Evolutionary conservation across 352 stramenopile genomes (phyloP).

Genomic region (Globisporangium solare): DNA sequence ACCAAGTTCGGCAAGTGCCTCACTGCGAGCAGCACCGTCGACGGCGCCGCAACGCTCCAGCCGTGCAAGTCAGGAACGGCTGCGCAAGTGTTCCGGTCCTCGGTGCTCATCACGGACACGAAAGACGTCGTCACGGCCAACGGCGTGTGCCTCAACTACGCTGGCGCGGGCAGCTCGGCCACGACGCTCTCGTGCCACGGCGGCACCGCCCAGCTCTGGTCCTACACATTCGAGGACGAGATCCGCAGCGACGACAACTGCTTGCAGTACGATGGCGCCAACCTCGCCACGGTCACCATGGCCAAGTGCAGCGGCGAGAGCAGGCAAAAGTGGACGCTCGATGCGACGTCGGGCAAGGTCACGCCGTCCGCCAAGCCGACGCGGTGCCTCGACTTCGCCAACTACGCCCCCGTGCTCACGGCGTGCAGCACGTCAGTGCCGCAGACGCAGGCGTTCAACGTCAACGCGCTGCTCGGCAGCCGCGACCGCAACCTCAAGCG

Average conservation of each 20-base stretch:
- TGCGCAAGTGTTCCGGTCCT: constrained; percentile 1
- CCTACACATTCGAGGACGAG: constrained; percentile 5
- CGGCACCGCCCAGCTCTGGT: constrained; percentile 1
- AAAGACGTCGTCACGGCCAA: background rate
- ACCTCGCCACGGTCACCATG: constrained; percentile 2
- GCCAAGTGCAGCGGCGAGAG: constrained; percentile 3
- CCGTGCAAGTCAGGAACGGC: background rate
- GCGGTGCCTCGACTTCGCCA: constrained; percentile 1
- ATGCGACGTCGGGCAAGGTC: background rate
- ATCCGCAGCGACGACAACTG: background rate
- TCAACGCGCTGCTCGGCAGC: background rate
- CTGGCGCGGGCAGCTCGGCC: background rate
- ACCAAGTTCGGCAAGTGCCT: constrained; percentile 6
- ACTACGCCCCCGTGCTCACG: background rate
- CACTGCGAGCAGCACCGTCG: background rate
- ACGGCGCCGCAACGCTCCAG: background rate
- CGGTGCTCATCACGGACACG: background rate
- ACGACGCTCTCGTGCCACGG: background rate
- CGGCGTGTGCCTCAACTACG: constrained; percentile 2
- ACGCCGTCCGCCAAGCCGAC: background rate
- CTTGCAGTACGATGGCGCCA: constrained; percentile 3
- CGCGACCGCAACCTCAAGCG: constrained; percentile 2
- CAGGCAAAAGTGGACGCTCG: constrained; percentile 15
- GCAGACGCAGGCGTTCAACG: background rate
- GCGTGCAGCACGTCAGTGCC: background rate